phyloP scores from a whole-genome alignment of 768 basidiomycete species.

The Russula compacta region DNA sequence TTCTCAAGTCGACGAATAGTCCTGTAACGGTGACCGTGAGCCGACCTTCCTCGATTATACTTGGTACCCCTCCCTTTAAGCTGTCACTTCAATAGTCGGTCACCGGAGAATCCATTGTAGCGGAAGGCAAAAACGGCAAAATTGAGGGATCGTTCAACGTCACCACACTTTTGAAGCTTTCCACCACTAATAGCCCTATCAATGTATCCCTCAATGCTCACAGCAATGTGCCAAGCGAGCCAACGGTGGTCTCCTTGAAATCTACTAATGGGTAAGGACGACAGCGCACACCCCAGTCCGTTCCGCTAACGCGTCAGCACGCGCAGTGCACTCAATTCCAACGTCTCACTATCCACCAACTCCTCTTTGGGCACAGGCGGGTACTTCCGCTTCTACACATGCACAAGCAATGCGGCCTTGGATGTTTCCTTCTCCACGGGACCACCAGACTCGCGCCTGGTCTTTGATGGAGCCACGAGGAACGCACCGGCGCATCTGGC shows the following conservation, averaged over 20 bases:
- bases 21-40: conserved; percentile 2
- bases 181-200: neutral
- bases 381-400: neutral
- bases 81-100: neutral
- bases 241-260: neutral
- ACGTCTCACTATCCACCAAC: neutral
- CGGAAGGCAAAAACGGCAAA: neutral
- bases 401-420: conserved; percentile 2
- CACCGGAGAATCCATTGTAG: neutral
- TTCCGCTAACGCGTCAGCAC: neutral
- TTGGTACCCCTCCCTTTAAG: neutral
- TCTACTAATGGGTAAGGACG: neutral
- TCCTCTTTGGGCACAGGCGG: neutral
- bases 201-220: neutral
- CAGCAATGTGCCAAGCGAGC: neutral
- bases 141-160: conserved; percentile 1
- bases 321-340: neutral
- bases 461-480: neutral
- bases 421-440: neutral
- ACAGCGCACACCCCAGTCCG: too few species aligned
- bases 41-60: neutral
- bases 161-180: neutral
- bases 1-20: conserved; percentile 1
- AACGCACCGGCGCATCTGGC: neutral
- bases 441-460: neutral